Conservation (phyloP, 2,329 filamentous ascomycete genomes). For the Exutisphaerella laricina region DNA sequence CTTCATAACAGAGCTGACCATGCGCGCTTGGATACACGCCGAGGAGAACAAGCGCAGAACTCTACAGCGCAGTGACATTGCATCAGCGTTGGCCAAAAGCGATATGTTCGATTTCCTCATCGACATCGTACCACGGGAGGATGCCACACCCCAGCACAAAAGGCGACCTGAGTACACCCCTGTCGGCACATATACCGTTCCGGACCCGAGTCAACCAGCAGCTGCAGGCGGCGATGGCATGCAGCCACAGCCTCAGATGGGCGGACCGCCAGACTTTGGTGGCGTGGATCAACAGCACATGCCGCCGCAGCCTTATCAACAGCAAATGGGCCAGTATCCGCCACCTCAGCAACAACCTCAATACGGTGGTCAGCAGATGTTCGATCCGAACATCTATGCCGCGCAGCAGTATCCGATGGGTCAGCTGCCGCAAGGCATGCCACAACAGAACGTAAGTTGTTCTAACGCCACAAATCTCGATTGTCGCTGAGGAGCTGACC, state of each 20-base stretch:
- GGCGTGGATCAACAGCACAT: conserved; percentile 32
- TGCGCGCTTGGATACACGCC: conserved; percentile 99
- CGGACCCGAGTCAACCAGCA: conserved; percentile 50
- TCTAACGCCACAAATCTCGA: background rate
- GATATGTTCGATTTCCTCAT: conserved; percentile 99
- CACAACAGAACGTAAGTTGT: conserved; percentile 24
- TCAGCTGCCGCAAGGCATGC: conserved; percentile 29
- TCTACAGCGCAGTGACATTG: conserved; percentile 91
- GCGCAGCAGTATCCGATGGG: conserved; percentile 28
- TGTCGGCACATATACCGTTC: conserved; percentile 40
- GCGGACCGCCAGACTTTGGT: conserved; percentile 28
- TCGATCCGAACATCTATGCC: conserved; percentile 72
- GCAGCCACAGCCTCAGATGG: conserved; percentile 29
- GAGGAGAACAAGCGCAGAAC: conserved; percentile 98
- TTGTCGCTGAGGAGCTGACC: conserved; percentile 18
- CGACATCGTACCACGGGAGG: conserved; percentile 94
- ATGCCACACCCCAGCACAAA: conserved; percentile 81
- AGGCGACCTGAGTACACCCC: conserved; percentile 44
- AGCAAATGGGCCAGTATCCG: conserved; percentile 74
- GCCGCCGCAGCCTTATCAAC: conserved; percentile 57
- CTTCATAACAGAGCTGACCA: conserved; percentile 91
- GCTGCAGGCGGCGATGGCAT: conserved; percentile 31
- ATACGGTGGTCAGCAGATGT: conserved; percentile 73
- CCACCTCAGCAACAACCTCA: conserved; percentile 74
- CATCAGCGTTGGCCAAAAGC: conserved; percentile 88